Conservation (phyloP, 2,329 filamentous ascomycete genomes). For the Aureobasidium subglaciale region DNA sequence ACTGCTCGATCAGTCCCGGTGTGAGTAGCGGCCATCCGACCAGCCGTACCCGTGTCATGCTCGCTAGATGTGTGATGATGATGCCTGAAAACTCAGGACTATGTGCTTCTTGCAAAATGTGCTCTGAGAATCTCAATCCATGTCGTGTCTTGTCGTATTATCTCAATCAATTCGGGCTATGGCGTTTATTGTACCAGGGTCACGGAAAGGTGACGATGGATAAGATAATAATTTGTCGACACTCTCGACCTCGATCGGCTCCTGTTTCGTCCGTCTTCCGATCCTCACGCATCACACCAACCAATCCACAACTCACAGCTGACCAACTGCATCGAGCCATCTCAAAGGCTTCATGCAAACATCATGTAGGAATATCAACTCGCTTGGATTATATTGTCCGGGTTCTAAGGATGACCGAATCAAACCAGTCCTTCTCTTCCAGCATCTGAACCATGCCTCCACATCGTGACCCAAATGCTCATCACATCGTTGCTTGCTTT, state of each 20-base stretch:
- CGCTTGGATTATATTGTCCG: too few relatives aligned
- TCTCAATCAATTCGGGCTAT: too few relatives aligned
- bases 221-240: conserved; percentile 1
- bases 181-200: not conserved
- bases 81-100: not conserved
- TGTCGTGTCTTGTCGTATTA: not conserved
- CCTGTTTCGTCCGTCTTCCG: not conserved
- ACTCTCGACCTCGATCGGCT: too few relatives aligned
- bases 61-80: not conserved
- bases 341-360: too few relatives aligned
- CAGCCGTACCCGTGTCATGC: conserved; percentile 12
- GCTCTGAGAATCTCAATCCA: not conserved
- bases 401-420: not conserved
- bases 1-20: not conserved
- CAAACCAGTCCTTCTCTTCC: not conserved
- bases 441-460: not conserved
- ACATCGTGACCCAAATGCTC: not conserved
- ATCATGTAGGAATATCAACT: too few relatives aligned
- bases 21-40: not conserved
- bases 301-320: too few relatives aligned
- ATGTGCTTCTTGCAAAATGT: not conserved
- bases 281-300: too few relatives aligned
- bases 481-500: not conserved
- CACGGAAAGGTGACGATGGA: not conserved
- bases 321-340: too few relatives aligned